These are phyloP conservation scores for Saturnispora kantuleensis DNA, from an alignment of 805 yeast species.

Conservation along the genomic window DNA sequence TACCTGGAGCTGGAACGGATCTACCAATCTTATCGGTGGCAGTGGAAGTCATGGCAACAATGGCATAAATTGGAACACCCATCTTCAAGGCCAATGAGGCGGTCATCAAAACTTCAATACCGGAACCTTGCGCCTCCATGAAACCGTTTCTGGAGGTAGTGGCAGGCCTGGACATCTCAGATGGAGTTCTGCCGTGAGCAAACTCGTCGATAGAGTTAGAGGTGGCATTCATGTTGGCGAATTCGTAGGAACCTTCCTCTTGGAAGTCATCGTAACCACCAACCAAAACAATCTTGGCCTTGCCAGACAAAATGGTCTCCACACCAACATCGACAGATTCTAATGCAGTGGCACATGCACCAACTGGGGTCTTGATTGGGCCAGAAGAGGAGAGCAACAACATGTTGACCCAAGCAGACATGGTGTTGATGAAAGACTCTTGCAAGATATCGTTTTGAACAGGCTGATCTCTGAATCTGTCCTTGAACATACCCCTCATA, in stretches of 20 bases:
- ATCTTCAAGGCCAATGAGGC: conserved; percentile 89
- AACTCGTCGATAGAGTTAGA: conserved; percentile 81
- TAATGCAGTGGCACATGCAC: conserved; percentile 98
- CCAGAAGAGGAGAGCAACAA: conserved; percentile 93
- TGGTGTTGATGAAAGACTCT: conserved; percentile 97
- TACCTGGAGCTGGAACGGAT: conserved; percentile 99
- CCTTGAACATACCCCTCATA: conserved; percentile 94
- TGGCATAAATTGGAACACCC: conserved; percentile 99
- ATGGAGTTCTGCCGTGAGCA: conserved; percentile 94
- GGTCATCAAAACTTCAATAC: conserved; percentile 92
- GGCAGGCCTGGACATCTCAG: conserved; percentile 98
- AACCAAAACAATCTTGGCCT: conserved; percentile 91
- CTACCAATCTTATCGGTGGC: conserved; percentile 98
- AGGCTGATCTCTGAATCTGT: conserved; percentile 84
- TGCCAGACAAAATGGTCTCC: conserved; percentile 86
- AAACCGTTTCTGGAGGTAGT: conserved; percentile 94
- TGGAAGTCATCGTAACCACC: conserved; percentile 99
- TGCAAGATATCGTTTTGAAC: conserved; percentile 96
- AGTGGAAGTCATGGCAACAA: conserved; percentile 88
- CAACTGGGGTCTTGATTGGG: conserved; percentile 98
- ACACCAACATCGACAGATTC: conserved; percentile 96
- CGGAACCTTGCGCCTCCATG: conserved; percentile 99
- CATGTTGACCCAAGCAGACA: conserved; percentile 99
- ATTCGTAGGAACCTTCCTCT: conserved; percentile 97
- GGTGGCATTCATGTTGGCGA: conserved; percentile 98